Evolutionary conservation across 768 basidiomycete species (phyloP), one percentile per base, ranked within the genome.

Genomic region (Trametes villosa): DNA sequence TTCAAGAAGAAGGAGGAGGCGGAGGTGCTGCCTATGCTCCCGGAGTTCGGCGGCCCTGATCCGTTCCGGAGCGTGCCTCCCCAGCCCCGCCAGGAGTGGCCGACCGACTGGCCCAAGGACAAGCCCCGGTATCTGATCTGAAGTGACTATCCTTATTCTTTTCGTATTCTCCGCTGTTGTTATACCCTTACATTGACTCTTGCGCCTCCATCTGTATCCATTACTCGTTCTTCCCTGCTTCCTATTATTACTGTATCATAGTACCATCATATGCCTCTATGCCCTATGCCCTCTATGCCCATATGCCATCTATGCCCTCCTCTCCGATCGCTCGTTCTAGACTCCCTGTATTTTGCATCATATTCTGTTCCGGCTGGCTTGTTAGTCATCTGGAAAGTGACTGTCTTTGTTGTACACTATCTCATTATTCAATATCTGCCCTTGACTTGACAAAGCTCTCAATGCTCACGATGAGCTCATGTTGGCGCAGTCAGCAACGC

Each of bases 1-100:
- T 29, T 54, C 9, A 45, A 45, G 53, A 54, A 54, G 53, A 44
- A 45, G 30, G 53, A 54, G 30, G 53, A 54, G 20, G 42, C 26
- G 20, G 26, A 17, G n/a, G 33, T 36, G 4, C 34, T 52, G 20
- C 36, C 36, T 18, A 40, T 12, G 5, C 15, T n/a, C 13, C 38
- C 38, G n/a, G n/a, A n/a, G n/a, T n/a, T n/a, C n/a, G n/a, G n/a
- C 20, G 42, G 42, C 17, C 2, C 44, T 13, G 44, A 9, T 26
- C 24, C 24, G 4, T 9, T 45, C 44, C 24, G 12, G 9, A 27
- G 27, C 26, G 4, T 45, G 24, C 20, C 44, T 45, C 44, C 44
- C 15, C 24, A 9, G 44, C 44, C 44, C 6, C 24, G 20, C 11
- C 44, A 4, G 7, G 18, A 18, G 13, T 15, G 36, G 4, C 44